Evolutionary conservation across 2,329 filamentous ascomycete species (phyloP), one percentile per base, ranked within the genome.

Genomic region (Hypoxylon sp.): DNA sequence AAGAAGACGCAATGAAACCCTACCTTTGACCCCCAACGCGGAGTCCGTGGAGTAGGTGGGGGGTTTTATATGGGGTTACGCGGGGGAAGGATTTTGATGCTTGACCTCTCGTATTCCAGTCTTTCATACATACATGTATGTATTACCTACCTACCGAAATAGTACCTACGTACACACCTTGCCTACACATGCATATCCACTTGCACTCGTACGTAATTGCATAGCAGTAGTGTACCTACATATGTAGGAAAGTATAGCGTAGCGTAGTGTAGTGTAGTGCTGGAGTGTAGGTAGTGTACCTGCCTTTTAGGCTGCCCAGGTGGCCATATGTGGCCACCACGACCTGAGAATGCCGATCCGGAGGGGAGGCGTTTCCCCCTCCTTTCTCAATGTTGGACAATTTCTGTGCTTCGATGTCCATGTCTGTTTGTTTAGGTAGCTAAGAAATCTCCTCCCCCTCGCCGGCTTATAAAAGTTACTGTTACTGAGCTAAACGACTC

Each of bases 341-440:
- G 24, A 19, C 39, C 39, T 44, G 22, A 24, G 17, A 46, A 46
- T 22, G 58, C 59, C 59, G 59, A 54, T 54, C 37, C 59, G 37
- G 50, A 39, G 50, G 24, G 9, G 29, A 31, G 29, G 31, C 22
- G 39, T 10, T 35, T 35, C 39, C 22, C 13, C 19, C 29, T 31
- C 39, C 39, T 47, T 24, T 37, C 26, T n/a, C 53, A n/a, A 26
- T 35, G 22, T 58, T 47, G 10, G 29, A 53, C 39, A n/a, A 44
- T 44, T 10, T 44, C 39, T 17, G 17, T 22, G 39, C 39, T 44
- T 44, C 39, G 17, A 44, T 11, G 39, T 22, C 17, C 39, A 44
- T 11, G 17, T 44, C 19, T 22, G 17, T n/a, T 17, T n/a, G 11
- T 44, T 9, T 44, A n/a, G n/a, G n/a, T n/a, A 22, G 17, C 17